Evolutionary conservation across 176 grass and related monocot genomes (phyloP).

Genomic region (Areca catechu): DNA sequence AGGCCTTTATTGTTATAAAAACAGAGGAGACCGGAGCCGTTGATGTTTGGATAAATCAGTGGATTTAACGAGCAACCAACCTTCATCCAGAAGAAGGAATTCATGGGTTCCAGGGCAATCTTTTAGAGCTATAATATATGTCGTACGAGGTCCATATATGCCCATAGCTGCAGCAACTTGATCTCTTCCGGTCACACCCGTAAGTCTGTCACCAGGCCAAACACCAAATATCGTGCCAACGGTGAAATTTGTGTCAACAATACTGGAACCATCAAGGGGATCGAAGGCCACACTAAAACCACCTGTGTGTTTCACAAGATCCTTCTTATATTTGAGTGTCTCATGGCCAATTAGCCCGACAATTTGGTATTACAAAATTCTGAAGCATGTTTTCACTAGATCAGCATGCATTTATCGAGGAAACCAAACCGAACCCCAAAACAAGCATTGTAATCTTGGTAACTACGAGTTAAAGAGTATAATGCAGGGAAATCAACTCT

Average conservation of each 20-base stretch:
- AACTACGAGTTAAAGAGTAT: too few relatives aligned
- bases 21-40: too few relatives aligned
- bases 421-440: too few relatives aligned
- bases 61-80: conserved; percentile 9
- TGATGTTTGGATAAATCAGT: neutral
- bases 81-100: conserved; percentile 89
- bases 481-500: too few relatives aligned
- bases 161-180: conserved; percentile 90
- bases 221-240: conserved; percentile 96
- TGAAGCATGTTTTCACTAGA: too few relatives aligned
- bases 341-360: too few relatives aligned
- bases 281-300: conserved; percentile 95
- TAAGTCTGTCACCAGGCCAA: conserved; percentile 90
- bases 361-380: too few relatives aligned
- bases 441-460: too few relatives aligned
- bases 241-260: conserved; percentile 95
- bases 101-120: conserved; percentile 88
- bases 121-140: conserved; percentile 80
- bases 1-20: too few relatives aligned
- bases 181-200: conserved; percentile 63
- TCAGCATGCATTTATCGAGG: too few relatives aligned
- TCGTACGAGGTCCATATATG: conserved; percentile 90
- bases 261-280: conserved; percentile 88
- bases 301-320: conserved; percentile 24
- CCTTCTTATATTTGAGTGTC: too few relatives aligned